Percentiles rank a stretch among this genome's conserved stretches.
These are phyloP conservation scores for Dothideomycetes sp. DNA, from an alignment of 2,329 filamentous ascomycete genomes.

Conservation along the genomic window DNA sequence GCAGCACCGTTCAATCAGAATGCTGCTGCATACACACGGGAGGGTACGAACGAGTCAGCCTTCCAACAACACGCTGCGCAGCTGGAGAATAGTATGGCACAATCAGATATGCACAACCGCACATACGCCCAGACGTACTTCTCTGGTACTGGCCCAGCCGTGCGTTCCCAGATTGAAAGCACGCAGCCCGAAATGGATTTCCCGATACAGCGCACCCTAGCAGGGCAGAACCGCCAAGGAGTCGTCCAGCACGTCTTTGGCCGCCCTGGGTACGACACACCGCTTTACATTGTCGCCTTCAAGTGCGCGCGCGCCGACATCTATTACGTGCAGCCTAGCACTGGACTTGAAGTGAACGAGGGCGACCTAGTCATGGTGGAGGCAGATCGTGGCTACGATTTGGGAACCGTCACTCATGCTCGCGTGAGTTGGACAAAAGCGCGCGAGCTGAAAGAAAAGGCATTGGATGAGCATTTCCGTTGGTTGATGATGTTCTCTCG, in stretches of 20 bases:
- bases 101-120: conserved; percentile 10
- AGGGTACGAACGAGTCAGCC: conserved; percentile 1
- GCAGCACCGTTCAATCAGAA: neutral
- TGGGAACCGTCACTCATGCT: conserved; percentile 82
- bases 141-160: conserved; percentile 9
- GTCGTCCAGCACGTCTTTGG: conserved; percentile 18
- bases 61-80: neutral
- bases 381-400: conserved; percentile 88
- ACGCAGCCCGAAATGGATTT: conserved; percentile 15
- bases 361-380: conserved; percentile 96
- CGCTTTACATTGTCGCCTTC: conserved; percentile 80
- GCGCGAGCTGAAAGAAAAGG: conserved; percentile 80
- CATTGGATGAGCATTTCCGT: conserved; percentile 90
- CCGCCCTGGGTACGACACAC: conserved; percentile 48
- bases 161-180: conserved; percentile 11
- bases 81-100: conserved; percentile 6
- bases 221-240: conserved; percentile 8
- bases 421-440: conserved; percentile 82
- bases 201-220: conserved; percentile 1
- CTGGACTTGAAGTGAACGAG: conserved; percentile 76
- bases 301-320: conserved; percentile 93
- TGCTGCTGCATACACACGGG: conserved; percentile 2
- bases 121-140: conserved; percentile 12
- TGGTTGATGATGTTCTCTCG: conserved; percentile 96
- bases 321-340: conserved; percentile 94